phyloP scores from a whole-genome alignment of 1,284 basidiomycete genomes.

The Singerocomus rubriflavus region DNA sequence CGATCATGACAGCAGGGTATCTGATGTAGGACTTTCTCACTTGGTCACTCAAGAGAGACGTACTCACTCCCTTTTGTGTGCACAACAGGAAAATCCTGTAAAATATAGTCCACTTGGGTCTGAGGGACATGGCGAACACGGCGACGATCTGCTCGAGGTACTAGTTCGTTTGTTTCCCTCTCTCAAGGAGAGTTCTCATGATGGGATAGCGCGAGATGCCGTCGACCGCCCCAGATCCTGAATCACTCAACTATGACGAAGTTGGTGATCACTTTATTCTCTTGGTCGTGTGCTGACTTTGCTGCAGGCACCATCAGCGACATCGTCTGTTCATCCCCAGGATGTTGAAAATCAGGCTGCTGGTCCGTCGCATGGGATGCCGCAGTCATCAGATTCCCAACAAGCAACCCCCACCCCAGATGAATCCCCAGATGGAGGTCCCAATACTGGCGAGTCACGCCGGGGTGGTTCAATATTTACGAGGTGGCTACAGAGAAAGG shows the following conservation, averaged over 20 bases:
- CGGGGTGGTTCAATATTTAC: neutral
- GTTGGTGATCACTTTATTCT: neutral
- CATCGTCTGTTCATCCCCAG: neutral
- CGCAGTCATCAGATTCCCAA: too few species aligned
- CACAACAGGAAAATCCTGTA: neutral
- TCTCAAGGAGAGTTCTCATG: neutral
- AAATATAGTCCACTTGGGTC: neutral
- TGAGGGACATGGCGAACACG: neutral
- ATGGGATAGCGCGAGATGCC: neutral
- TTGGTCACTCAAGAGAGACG: too few species aligned
- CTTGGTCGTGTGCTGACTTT: neutral
- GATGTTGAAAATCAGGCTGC: too few species aligned
- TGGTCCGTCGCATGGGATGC: too few species aligned
- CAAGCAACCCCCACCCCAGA: too few species aligned
- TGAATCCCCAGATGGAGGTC: too few species aligned
- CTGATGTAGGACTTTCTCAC: too few species aligned
- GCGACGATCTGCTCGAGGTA: neutral
- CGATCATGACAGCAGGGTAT: too few species aligned
- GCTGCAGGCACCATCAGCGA: neutral
- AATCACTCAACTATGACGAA: too few species aligned
- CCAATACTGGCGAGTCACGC: too few species aligned
- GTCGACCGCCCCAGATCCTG: neutral
- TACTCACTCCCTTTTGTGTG: neutral
- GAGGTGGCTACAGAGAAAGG: neutral
- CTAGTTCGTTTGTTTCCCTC: neutral